Evolutionary conservation across 169 alveolate genomes (phyloP).

Genomic region (Perkinsus marinus): DNA sequence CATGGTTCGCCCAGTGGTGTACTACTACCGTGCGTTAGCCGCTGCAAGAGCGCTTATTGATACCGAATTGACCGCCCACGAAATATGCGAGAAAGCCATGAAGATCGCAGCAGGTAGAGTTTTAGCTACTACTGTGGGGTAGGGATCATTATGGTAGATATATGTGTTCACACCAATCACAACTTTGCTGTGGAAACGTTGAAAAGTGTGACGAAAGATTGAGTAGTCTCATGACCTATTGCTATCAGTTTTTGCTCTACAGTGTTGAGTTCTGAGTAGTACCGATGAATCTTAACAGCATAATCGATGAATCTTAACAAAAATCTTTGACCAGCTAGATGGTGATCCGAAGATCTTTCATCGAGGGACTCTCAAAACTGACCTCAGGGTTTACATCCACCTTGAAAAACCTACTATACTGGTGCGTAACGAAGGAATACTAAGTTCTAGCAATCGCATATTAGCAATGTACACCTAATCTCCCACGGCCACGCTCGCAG

Average conservation of each 20-base stretch:
- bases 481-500: too few relatives aligned
- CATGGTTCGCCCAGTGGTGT: neutral
- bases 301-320: too few relatives aligned
- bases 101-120: slow-evolving; percentile 49
- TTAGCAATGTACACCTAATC: too few relatives aligned
- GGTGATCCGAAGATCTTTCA: too few relatives aligned
- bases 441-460: too few relatives aligned
- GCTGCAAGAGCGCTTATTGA: slow-evolving; percentile 59
- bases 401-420: too few relatives aligned
- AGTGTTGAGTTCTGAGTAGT: neutral
- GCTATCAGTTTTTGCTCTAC: neutral
- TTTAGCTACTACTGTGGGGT: neutral
- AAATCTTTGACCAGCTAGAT: too few relatives aligned
- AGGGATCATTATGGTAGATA: neutral
- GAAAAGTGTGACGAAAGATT: neutral
- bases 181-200: slow-evolving; percentile 36
- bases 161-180: slow-evolving; percentile 48
- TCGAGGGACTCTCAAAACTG: too few relatives aligned
- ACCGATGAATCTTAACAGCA: too few relatives aligned
- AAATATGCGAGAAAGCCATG: slow-evolving; percentile 50
- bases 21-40: slow-evolving; percentile 10
- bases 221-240: neutral
- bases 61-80: slow-evolving; percentile 43
- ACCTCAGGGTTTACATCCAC: too few relatives aligned
- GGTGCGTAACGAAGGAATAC: too few relatives aligned